Percentiles rank a stretch among this genome's conserved stretches.
Conservation (phyloP, 163 green algal genomes). For the Coccomyxa subellipsoidea region DNA sequence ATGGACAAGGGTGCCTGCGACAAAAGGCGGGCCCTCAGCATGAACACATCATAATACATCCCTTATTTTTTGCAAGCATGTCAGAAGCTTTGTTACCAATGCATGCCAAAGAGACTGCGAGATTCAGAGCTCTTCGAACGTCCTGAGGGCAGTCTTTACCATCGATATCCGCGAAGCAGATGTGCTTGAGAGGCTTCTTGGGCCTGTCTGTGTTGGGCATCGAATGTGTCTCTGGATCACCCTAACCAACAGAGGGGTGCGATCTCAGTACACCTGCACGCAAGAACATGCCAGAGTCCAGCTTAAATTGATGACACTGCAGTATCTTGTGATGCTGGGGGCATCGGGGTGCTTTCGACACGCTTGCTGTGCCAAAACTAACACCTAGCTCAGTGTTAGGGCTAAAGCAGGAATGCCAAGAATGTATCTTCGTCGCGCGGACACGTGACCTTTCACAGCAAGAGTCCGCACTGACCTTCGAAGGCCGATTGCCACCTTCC, state of each 20-base stretch:
- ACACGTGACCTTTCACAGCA: too few species aligned
- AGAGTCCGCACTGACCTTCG: too few species aligned
- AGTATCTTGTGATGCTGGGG: too few species aligned
- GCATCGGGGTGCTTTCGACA: too few species aligned
- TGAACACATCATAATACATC: neutral
- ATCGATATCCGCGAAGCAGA: neutral
- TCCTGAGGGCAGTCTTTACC: neutral
- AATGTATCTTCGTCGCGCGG: too few species aligned
- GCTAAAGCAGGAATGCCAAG: too few species aligned
- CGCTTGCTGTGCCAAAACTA: too few species aligned
- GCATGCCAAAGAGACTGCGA: too few species aligned
- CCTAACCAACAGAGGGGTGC: neutral
- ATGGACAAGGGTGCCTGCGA: neutral
- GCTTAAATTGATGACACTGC: neutral
- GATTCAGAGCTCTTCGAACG: too few species aligned
- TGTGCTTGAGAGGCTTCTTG: conserved; percentile 1
- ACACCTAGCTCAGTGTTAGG: too few species aligned
- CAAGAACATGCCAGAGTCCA: neutral
- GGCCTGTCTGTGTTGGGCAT: neutral
- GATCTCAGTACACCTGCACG: neutral
- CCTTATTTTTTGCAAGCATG: neutral
- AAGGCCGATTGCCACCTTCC: too few species aligned
- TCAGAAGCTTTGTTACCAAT: too few species aligned
- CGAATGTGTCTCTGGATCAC: neutral
- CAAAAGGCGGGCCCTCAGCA: neutral